phyloP scores from a whole-genome alignment of 2,329 filamentous ascomycete genomes.

The Pezicula radicicola region DNA sequence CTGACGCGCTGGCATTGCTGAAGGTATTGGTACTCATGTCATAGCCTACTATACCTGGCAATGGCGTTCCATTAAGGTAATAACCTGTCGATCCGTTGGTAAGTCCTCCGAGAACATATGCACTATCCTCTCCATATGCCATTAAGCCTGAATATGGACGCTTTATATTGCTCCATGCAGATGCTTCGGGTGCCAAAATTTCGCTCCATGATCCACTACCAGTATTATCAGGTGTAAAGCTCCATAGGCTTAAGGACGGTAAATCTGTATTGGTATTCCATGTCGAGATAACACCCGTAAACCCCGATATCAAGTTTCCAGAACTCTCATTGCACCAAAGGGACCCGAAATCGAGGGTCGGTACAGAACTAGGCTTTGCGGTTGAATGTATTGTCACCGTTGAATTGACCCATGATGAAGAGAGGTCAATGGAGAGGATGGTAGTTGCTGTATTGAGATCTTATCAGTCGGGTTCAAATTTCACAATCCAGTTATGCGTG shows the following conservation, averaged over 20 bases:
- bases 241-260: too few species aligned
- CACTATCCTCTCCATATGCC: too few species aligned
- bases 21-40: neutral
- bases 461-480: too few species aligned
- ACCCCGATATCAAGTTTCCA: too few species aligned
- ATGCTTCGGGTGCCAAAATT: neutral
- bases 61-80: too few species aligned
- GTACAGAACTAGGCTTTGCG: constrained; percentile 3
- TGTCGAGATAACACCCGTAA: too few species aligned
- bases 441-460: constrained; percentile 3
- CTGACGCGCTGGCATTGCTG: constrained; percentile 6
- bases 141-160: neutral
- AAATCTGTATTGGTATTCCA: too few species aligned
- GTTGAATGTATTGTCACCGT: constrained; percentile 8
- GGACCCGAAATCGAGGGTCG: constrained; percentile 2
- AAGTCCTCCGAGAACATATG: too few species aligned
- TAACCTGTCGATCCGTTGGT: too few species aligned
- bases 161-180: neutral
- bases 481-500: too few species aligned
- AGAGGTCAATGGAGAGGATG: constrained; percentile 12
- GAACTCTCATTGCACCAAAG: neutral
- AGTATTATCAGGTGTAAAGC: too few species aligned
- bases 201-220: neutral
- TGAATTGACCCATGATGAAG: constrained; percentile 11
- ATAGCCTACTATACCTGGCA: too few species aligned